Conservation (phyloP, 2,329 filamentous ascomycete species). For the Calonectria hongkongensis region DNA sequence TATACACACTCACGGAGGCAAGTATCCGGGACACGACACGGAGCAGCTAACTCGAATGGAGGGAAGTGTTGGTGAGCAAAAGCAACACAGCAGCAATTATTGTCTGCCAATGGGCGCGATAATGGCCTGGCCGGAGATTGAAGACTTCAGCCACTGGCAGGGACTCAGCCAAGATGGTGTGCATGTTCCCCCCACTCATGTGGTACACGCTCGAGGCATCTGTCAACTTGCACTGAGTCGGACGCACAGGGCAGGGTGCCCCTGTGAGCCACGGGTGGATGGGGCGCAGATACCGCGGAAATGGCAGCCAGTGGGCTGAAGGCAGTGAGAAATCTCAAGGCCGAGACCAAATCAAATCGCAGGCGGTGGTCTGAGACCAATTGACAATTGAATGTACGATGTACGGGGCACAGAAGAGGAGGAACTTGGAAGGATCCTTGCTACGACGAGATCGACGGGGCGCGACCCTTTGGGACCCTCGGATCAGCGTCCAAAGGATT, state of each 20-base stretch:
- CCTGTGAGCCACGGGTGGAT: slow-evolving; percentile 28
- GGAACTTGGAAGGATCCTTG: slow-evolving; percentile 24
- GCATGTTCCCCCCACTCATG: slow-evolving; percentile 29
- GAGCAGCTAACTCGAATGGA: slow-evolving; percentile 7
- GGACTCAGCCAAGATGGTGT: slow-evolving; percentile 30
- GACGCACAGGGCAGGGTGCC: slow-evolving; percentile 30
- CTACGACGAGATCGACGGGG: slow-evolving; percentile 24
- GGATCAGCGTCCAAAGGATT: slow-evolving; percentile 30
- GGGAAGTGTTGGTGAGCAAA: slow-evolving; percentile 4
- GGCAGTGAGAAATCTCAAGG: slow-evolving; percentile 13
- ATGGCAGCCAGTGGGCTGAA: slow-evolving; percentile 1
- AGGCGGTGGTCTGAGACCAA: neutral
- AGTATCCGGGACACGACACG: neutral
- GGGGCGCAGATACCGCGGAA: slow-evolving; percentile 1
- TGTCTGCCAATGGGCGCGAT: slow-evolving; percentile 23
- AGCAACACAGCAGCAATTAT: slow-evolving; percentile 11
- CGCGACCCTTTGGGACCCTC: slow-evolving; percentile 10
- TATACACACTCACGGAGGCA: neutral
- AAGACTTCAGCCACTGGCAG: slow-evolving; percentile 28
- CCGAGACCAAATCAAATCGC: neutral
- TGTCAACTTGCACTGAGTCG: slow-evolving; percentile 1
- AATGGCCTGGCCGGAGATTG: slow-evolving; percentile 35
- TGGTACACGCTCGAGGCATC: slow-evolving; percentile 3
- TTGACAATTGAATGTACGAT: neutral
- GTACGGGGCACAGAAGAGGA: neutral